Percentiles rank a stretch among this genome's conserved stretches.
Conservation (phyloP, 2,329 filamentous ascomycete species). For the Penicillium brevicompactum region DNA sequence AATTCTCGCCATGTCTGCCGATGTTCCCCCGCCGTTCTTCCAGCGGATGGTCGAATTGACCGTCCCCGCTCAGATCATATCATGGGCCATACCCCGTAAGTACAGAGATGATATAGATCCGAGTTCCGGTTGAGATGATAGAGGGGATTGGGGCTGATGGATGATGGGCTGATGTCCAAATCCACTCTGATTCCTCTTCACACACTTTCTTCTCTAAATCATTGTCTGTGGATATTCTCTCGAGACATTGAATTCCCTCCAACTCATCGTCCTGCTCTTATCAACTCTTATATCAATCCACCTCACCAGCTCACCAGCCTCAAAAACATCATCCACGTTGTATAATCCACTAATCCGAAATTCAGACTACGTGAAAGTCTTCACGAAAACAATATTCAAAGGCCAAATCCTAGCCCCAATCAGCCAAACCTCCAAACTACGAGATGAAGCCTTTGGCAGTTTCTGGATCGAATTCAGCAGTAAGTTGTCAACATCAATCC, state of each 20-base stretch:
- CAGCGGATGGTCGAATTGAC: constrained; percentile 23
- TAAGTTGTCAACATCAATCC: constrained; percentile 19
- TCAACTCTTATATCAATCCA: neutral
- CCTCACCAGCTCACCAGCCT: neutral
- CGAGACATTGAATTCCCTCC: neutral
- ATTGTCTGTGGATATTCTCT: neutral
- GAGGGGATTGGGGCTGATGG: neutral
- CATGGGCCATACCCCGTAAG: constrained; percentile 32
- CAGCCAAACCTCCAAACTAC: constrained; percentile 31
- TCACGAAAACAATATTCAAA: constrained; percentile 36
- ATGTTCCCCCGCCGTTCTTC: constrained; percentile 13
- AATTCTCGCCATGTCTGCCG: constrained; percentile 9
- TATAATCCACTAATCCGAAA: constrained; percentile 11
- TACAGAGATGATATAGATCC: constrained; percentile 5
- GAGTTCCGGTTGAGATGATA: neutral
- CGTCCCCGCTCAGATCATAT: constrained; percentile 29
- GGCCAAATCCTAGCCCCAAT: constrained; percentile 41
- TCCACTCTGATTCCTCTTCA: neutral
- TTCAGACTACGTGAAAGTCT: constrained; percentile 36
- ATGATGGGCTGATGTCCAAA: neutral
- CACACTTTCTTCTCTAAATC: neutral
- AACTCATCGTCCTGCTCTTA: neutral
- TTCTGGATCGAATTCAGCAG: constrained; percentile 46
- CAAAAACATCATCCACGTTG: too few relatives aligned
- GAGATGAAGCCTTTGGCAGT: constrained; percentile 43